Percentiles rank a stretch among this genome's conserved stretches.
Evolutionary conservation across 1,284 basidiomycete species (phyloP).

Genomic region (Cystobasidium sp.): DNA sequence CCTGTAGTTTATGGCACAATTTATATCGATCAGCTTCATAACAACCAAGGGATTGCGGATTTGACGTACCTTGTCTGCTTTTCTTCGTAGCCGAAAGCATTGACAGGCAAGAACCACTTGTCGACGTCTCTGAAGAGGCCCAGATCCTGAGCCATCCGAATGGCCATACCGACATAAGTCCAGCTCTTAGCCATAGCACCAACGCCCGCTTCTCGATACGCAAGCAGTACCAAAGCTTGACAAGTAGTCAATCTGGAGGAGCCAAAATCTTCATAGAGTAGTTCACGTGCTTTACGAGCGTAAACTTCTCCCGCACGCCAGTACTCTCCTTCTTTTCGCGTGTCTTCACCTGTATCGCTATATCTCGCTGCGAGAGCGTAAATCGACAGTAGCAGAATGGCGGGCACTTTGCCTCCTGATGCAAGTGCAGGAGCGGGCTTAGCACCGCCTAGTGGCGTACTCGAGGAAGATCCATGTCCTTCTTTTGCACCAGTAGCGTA

Average conservation of each 20-base stretch:
- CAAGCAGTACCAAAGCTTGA: constrained; percentile 76
- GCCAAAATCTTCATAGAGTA: constrained; percentile 73
- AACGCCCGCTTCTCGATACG: constrained; percentile 80
- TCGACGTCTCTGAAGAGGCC: constrained; percentile 81
- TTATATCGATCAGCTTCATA: background rate
- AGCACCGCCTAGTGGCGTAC: constrained; percentile 16
- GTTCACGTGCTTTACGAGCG: constrained; percentile 68
- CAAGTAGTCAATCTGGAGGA: constrained; percentile 70
- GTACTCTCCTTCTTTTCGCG: constrained; percentile 65
- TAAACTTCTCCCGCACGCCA: constrained; percentile 80
- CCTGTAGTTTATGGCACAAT: too few relatives aligned
- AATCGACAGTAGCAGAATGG: constrained; percentile 74
- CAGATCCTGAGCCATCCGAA: constrained; percentile 76
- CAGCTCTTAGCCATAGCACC: constrained; percentile 85
- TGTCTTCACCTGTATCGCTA: constrained; percentile 57
- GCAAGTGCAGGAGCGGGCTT: constrained; percentile 42
- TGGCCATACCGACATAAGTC: constrained; percentile 63
- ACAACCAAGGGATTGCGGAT: background rate
- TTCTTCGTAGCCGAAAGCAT: constrained; percentile 68
- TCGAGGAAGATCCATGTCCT: background rate
- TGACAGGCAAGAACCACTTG: constrained; percentile 67
- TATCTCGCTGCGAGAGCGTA: constrained; percentile 77
- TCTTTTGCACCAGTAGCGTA: constrained; percentile 38
- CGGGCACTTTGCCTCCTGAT: constrained; percentile 61
- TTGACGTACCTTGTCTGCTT: constrained; percentile 63